Evolutionary conservation across 2,329 filamentous ascomycete species (phyloP), one percentile per base, ranked within the genome.

Genomic region (Monosporascus sp.): DNA sequence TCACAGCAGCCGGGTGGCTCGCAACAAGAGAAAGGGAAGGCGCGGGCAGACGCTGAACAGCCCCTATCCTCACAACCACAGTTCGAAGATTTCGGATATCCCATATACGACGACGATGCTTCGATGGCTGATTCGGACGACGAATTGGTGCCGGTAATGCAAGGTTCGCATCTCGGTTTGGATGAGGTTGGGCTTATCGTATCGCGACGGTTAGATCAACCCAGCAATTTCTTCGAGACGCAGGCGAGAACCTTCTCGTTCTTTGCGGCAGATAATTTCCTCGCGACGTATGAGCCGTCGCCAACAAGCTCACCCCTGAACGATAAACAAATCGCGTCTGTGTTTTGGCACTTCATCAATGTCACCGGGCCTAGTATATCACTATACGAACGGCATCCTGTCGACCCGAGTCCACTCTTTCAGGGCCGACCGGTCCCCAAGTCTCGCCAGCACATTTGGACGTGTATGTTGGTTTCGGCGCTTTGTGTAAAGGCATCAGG

Each of bases 271-370:
- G 75, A 75, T 37, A 72, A 78, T 51, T 73, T 78, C 35, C 74
- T 91, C 46, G 78, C 83, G 15, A 83, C 80, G 2, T 91, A 92
- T 61, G 77, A 79, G 41, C 86, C 87, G 5, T 82, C 83, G 1
- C 79, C 83, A 4, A 72, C 78, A 22, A 82, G 82, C 35, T 87
- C 86, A 39, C 92, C 94, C 35, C 74, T 97, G 27, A 89, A 85
- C 60, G 90, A 97, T 58, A 81, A 84, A 3, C 85, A 87, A 58
- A 93, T 90, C 11, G 87, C 90, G 15, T 81, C 86, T 31, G 85
- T 96, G 6, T 97, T 97, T 68, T 87, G 87, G 68, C 91, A 97
- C 70, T 97, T 97, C 68, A 84, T 97, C 47, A 88, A 90, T 60
- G 87, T 94, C 6, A 96, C 91, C 2, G 92, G 88, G 0, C 89